Evolutionary conservation across 2,329 filamentous ascomycete genomes (phyloP), one percentile per base, ranked within the genome.

Genomic region (Sordariomycetes sp.): DNA sequence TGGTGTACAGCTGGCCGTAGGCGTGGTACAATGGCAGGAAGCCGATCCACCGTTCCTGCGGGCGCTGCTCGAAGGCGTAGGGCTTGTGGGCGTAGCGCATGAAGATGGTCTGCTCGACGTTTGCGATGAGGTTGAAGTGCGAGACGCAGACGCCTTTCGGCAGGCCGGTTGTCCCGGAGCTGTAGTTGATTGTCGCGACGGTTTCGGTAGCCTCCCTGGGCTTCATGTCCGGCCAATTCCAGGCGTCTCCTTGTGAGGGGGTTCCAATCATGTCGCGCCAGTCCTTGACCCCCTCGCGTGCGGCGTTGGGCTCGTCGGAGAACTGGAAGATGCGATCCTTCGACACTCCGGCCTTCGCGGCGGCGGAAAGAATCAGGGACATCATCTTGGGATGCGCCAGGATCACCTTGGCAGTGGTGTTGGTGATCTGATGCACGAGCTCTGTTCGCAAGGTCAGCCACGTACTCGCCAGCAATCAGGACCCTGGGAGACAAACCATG

Each of bases 11-110:
- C 47, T 77, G 72, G 3, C 68, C 68, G 40, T 70, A 74, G 6
- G 72, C 72, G 46, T 79, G 75, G 45, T 78, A 82, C 48, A 82
- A 70, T 1, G 81, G 82, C 10, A 85, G 57, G 49, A 82, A 80
- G 31, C 75, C 66, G 19, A 71, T 45, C 63, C 67, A 71, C 25
- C 66, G 55, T 43, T 70, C 69, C 8, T 51, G 47, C 16, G 61
- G 61, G 23, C 56, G 53, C 4, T 57, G 28, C 3, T 54, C 44
- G 39, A 55, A 56, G 2, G 45, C 35, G 32, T 57, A 52, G 8
- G 55, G 57, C 19, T 54, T 57, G 39, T 57, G 45, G 8, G 56
- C 47, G 38, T 62, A 63, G 16, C 57, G 54, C 46, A 66, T 62
- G 47, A 60, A 63, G 29, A 66, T 63, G 4, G 59, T 63, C 46